phyloP scores from a whole-genome alignment of 192 early-diverging fungal species.

The Coemansia sp. region DNA sequence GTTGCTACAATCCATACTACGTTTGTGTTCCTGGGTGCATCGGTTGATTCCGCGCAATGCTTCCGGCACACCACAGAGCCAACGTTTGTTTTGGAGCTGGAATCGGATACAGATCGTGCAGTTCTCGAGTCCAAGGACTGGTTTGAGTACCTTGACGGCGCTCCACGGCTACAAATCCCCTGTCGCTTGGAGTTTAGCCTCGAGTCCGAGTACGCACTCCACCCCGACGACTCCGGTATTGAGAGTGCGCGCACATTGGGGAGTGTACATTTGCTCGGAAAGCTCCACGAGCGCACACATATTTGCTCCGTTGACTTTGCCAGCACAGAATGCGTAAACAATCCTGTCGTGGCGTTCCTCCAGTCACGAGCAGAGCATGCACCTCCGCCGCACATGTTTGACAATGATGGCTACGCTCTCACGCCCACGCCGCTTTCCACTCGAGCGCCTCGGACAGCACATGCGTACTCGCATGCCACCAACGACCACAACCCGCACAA shows the following conservation, averaged over 20 bases:
- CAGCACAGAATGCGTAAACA: slow-evolving; percentile 60
- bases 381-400: slow-evolving; percentile 68
- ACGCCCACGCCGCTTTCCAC: neutral
- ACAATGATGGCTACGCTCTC: slow-evolving; percentile 57
- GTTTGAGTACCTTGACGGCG: slow-evolving; percentile 52
- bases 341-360: slow-evolving; percentile 81
- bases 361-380: slow-evolving; percentile 46
- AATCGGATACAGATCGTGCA: slow-evolving; percentile 70
- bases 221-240: slow-evolving; percentile 51
- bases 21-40: slow-evolving; percentile 11
- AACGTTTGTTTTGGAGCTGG: slow-evolving; percentile 44
- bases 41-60: slow-evolving; percentile 51
- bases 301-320: slow-evolving; percentile 73
- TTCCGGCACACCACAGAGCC: slow-evolving; percentile 78
- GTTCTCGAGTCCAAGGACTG: slow-evolving; percentile 87
- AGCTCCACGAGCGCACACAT: slow-evolving; percentile 62
- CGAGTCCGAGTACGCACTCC: slow-evolving; percentile 63
- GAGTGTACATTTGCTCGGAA: slow-evolving; percentile 57
- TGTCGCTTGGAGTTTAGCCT: slow-evolving; percentile 71
- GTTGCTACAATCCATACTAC: slow-evolving; percentile 22
- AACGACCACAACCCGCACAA: slow-evolving; percentile 90
- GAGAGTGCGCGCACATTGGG: slow-evolving; percentile 65
- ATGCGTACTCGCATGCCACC: slow-evolving; percentile 75
- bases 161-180: neutral
- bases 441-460: slow-evolving; percentile 55